A percentile compares a stretch with the other conserved stretches of the same genome.
Evolutionary conservation across 1,139 yeast genomes (phyloP).

Genomic region (Suzukiozyma palmioleophila): DNA sequence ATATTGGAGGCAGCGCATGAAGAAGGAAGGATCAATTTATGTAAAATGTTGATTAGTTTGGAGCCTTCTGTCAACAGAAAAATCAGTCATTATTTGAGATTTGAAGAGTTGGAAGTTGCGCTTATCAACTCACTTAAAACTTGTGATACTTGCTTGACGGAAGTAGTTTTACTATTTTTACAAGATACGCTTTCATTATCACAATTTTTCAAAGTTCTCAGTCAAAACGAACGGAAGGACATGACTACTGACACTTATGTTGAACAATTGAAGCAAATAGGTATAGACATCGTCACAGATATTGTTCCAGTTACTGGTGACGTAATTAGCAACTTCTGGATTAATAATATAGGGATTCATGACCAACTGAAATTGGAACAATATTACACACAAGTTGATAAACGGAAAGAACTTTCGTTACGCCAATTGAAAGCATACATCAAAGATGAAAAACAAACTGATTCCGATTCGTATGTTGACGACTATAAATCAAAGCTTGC

Average conservation of each 20-base stretch:
- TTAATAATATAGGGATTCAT: constrained; percentile 25
- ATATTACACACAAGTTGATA: constrained; percentile 33
- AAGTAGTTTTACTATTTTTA: constrained; percentile 55
- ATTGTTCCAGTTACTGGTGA: constrained; percentile 32
- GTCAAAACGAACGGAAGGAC: constrained; percentile 33
- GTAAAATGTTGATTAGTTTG: constrained; percentile 58
- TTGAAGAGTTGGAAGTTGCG: constrained; percentile 73
- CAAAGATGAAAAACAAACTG: constrained; percentile 6
- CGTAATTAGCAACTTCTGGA: constrained; percentile 41
- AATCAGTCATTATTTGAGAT: constrained; percentile 58
- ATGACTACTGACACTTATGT: constrained; percentile 14
- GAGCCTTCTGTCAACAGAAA: constrained; percentile 67
- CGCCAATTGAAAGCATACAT: constrained; percentile 17
- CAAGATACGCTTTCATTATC: constrained; percentile 32
- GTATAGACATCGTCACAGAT: constrained; percentile 10
- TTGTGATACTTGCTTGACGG: constrained; percentile 60
- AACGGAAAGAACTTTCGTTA: constrained; percentile 19
- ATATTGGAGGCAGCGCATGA: constrained; percentile 71
- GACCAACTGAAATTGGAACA: constrained; percentile 22
- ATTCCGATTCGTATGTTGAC: constrained; percentile 18
- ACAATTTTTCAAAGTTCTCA: constrained; percentile 38
- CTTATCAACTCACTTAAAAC: constrained; percentile 64
- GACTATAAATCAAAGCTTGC: constrained; percentile 23
- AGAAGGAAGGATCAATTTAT: constrained; percentile 74
- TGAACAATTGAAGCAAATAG: constrained; percentile 10